Base-by-base conservation (phyloP, 352 stramenopile genomes). In the Pythium monospermum region DNA sequence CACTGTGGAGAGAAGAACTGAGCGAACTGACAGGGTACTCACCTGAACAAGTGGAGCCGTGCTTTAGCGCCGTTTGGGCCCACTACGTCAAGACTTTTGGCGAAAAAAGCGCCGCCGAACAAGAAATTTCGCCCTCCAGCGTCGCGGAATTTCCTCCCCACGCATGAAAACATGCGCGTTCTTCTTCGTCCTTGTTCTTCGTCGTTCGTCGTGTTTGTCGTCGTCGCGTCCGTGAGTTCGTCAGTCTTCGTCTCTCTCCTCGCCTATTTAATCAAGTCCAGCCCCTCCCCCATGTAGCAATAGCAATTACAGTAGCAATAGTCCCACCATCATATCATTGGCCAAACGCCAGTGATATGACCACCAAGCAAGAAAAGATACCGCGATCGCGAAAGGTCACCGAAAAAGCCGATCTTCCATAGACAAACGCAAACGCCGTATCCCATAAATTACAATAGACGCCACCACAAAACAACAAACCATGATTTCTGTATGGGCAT, bases 1-100 rank as follows among this genome's bases (percentile, higher is more conserved):
- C 84, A 18, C 64, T 93, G 15, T 95, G 84, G 84, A 65, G 82
- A 50, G 72, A 92, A 58, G 84, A 95, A 54, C 57, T 95, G 38
- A 79, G 79, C 19, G 70, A 82, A 33, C 61, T 92, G 10, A 91
- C 82, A 22, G 84, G 84, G 6, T 95, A 95, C 74, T 72, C 75
- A 19, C 74, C 74, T 22, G 68, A 86, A 33, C 82, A 91, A 44
- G 81, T 95, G 16, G 68, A 87, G 41, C 81, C 78, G 33, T 95
- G 84, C 54, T 95, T 91, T 58, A 76, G 77, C 47, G 79, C 74
- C n/a, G 63, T 94, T 27, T 94, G 82, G 81, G 55, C 70, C 28
- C 83, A 94, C 46, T 94, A 91, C 66, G 76, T 83, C 55, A 57
- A 64, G 25, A 75, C 74, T 12, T 91, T 91, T 52, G 76, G 75